phyloP scores from a whole-genome alignment of 2,329 filamentous ascomycete genomes.

The Aspergillus versicolor region DNA sequence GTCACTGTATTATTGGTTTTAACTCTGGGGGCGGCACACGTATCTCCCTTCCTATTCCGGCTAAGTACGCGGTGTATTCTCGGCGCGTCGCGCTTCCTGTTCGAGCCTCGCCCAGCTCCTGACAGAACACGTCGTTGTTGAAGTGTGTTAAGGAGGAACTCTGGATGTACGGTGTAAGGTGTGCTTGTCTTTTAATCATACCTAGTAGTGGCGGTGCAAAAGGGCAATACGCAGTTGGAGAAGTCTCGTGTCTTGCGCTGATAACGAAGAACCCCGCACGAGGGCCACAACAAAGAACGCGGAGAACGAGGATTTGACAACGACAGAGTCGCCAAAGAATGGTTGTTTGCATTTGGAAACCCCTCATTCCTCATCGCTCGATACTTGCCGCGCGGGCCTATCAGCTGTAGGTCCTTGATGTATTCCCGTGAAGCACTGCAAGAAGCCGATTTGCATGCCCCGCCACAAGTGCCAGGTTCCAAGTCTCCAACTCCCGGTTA shows the following conservation, averaged over 20 bases:
- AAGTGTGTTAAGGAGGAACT: background rate
- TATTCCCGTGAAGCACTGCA: too few species aligned
- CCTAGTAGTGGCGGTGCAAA: background rate
- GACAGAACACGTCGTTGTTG: background rate
- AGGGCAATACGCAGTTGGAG: background rate
- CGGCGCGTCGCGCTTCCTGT: conserved; percentile 2
- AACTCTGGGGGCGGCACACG: background rate
- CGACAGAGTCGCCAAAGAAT: too few species aligned
- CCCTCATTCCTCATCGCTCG: background rate
- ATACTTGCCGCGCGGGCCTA: background rate
- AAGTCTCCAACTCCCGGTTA: background rate
- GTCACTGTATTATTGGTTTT: background rate
- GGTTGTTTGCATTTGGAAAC: background rate
- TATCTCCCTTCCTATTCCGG: background rate
- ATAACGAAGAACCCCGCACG: background rate
- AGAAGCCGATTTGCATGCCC: background rate
- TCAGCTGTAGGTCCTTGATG: background rate
- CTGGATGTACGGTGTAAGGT: background rate
- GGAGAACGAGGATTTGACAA: background rate
- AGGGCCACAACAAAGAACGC: background rate
- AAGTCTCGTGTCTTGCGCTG: background rate
- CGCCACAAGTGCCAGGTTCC: background rate
- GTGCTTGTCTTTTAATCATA: background rate
- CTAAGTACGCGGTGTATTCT: conserved; percentile 2
- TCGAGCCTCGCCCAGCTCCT: background rate